Percentiles rank a stretch among this genome's conserved stretches.
phyloP scores from a whole-genome alignment of 352 stramenopile species.

The Pythium dissotocum region DNA sequence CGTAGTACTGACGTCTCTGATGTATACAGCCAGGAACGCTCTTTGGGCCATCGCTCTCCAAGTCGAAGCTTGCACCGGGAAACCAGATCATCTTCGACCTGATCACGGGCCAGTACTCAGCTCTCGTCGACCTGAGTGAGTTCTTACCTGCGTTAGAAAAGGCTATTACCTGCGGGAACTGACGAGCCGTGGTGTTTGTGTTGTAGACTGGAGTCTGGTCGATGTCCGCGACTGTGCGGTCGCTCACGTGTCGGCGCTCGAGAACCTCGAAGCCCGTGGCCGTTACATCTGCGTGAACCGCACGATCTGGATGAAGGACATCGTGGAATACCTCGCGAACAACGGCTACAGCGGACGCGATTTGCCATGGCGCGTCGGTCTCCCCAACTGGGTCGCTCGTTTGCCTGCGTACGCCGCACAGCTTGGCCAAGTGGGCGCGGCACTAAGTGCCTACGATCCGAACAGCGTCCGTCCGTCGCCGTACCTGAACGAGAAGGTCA shows the following conservation, averaged over 20 bases:
- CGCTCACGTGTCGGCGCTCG: conserved; percentile 79
- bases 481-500: conserved; percentile 80
- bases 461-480: conserved; percentile 56
- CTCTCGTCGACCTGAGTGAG: conserved; percentile 82
- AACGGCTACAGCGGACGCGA: conserved; percentile 87
- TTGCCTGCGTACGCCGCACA: conserved; percentile 86
- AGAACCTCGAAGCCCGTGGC: conserved; percentile 81
- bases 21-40: conserved; percentile 66
- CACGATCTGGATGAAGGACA: conserved; percentile 87
- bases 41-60: conserved; percentile 80
- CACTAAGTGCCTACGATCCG: conserved; percentile 68
- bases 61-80: conserved; percentile 78
- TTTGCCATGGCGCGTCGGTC: conserved; percentile 77
- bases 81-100: conserved; percentile 90
- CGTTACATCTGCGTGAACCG: conserved; percentile 88
- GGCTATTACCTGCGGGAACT: conserved; percentile 6
- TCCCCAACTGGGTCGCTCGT: conserved; percentile 83
- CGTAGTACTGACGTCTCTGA: neutral
- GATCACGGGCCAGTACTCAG: conserved; percentile 85
- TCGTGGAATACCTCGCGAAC: conserved; percentile 80
- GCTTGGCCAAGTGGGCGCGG: conserved; percentile 81
- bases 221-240: conserved; percentile 83
- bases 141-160: neutral
- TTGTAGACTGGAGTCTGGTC: conserved; percentile 81
- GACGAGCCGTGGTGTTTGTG: neutral